These are phyloP conservation scores for Fusarium setosum DNA, from an alignment of 2,329 filamentous ascomycete genomes.

Conservation along the genomic window DNA sequence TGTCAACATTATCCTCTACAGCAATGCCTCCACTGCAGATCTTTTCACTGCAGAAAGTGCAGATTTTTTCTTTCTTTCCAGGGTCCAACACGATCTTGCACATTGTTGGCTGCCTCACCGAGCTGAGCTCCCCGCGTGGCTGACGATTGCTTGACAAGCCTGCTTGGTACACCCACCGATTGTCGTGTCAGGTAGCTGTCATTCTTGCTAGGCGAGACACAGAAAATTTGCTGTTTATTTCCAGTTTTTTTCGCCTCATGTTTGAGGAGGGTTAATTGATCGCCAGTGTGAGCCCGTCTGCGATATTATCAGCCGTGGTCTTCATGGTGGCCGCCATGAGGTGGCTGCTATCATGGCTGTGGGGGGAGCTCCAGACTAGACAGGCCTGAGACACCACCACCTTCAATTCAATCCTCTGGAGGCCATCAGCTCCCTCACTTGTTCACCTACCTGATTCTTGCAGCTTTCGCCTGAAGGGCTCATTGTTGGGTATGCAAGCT, in stretches of 20 bases:
- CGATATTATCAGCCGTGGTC: background rate
- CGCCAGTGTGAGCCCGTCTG: background rate
- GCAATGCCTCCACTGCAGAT: background rate
- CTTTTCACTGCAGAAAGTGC: too few species aligned
- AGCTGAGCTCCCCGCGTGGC: background rate
- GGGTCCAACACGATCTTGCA: background rate
- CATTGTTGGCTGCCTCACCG: background rate
- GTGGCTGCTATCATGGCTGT: constrained; percentile 13
- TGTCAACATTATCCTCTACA: background rate
- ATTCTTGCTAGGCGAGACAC: background rate
- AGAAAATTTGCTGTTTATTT: background rate
- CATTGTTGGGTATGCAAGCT: background rate
- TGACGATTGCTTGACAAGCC: background rate
- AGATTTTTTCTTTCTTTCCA: too few species aligned
- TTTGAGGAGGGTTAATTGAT: constrained; percentile 4
- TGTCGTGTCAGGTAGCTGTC: background rate
- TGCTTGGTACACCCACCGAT: background rate
- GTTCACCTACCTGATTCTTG: background rate
- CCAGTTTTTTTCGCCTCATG: constrained; percentile 5
- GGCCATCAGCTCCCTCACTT: background rate
- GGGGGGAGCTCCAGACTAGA: constrained; percentile 6
- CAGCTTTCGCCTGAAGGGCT: background rate
- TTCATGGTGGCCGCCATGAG: constrained; percentile 25
- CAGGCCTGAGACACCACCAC: background rate
- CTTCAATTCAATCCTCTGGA: background rate